Percentiles rank a stretch among this genome's conserved stretches.
Evolutionary conservation across 352 stramenopile genomes (phyloP).

Genomic region (Globisporangium alternatum): DNA sequence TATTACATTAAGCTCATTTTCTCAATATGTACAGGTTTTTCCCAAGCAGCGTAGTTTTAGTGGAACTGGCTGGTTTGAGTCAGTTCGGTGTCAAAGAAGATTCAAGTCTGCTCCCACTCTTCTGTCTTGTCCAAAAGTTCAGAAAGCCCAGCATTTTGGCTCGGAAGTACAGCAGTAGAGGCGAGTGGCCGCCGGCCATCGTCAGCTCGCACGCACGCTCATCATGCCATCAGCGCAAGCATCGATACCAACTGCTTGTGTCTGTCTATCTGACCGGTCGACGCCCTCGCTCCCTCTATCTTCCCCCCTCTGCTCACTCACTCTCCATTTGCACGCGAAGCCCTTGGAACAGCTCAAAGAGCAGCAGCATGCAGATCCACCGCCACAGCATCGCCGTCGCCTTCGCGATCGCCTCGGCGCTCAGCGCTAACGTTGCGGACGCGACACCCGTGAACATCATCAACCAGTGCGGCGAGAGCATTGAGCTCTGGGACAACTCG

Average conservation of each 20-base stretch:
- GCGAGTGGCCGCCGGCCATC: neutral
- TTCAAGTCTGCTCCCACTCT: neutral
- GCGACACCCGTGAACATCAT: constrained; percentile 14
- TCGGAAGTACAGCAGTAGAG: too few relatives aligned
- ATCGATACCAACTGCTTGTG: neutral
- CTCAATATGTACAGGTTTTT: neutral
- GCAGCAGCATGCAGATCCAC: constrained; percentile 7
- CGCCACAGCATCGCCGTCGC: neutral
- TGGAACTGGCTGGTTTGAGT: neutral
- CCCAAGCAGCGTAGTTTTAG: neutral
- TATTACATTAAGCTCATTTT: neutral
- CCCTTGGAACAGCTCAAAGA: neutral
- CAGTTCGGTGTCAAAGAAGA: constrained; percentile 8
- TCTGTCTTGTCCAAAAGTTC: constrained; percentile 1
- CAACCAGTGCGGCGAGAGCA: constrained; percentile 17
- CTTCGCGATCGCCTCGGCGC: neutral
- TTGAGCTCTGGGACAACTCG: constrained; percentile 22
- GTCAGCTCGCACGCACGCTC: constrained; percentile 4
- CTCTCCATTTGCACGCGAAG: constrained; percentile 8
- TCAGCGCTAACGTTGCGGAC: neutral
- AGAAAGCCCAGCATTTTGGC: neutral
- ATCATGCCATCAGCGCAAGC: constrained; percentile 5
- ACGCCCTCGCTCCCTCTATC: neutral
- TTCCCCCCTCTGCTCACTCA: constrained; percentile 6
- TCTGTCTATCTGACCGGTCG: neutral